A percentile compares a stretch with the other conserved stretches of the same genome.
Conservation (phyloP, 805 yeast genomes). For the Kluyveromyces starmeri region DNA sequence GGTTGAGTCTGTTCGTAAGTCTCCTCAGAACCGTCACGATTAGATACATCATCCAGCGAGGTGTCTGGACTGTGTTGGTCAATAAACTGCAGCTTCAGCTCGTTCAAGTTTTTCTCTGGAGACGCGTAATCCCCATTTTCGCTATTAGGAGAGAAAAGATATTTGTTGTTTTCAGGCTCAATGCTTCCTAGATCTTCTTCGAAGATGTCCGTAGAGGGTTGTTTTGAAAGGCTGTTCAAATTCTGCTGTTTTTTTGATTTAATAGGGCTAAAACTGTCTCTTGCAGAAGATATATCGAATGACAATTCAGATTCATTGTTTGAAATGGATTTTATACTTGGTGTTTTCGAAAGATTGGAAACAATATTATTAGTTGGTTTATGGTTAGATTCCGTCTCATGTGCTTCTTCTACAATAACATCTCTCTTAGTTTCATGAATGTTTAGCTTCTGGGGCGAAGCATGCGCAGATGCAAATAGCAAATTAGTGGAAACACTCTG, state of each 20-base stretch:
- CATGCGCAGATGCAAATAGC: conserved; percentile 15
- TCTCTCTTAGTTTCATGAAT: neutral
- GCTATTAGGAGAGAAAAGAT: conserved; percentile 23
- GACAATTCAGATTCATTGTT: conserved; percentile 17
- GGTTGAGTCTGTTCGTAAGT: conserved; percentile 3
- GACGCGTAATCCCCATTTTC: conserved; percentile 24
- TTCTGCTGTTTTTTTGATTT: neutral
- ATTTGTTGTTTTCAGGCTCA: conserved; percentile 13
- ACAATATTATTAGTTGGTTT: neutral
- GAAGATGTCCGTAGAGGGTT: neutral
- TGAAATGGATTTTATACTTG: conserved; percentile 24
- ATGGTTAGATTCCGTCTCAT: neutral
- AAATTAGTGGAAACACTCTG: conserved; percentile 19
- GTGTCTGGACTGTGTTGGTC: conserved; percentile 10
- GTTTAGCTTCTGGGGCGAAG: conserved; percentile 15
- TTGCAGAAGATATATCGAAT: neutral
- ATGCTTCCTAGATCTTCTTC: conserved; percentile 2
- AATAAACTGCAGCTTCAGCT: conserved; percentile 24
- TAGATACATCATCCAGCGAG: conserved; percentile 9
- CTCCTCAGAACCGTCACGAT: conserved; percentile 5
- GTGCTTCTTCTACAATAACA: conserved; percentile 1
- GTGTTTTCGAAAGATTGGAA: conserved; percentile 16
- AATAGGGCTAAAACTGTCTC: neutral
- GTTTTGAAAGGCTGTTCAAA: neutral
- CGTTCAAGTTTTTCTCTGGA: conserved; percentile 26